These are phyloP conservation scores for Chalciporus sp. DNA, from an alignment of 1,284 basidiomycete species.

Conservation along the genomic window DNA sequence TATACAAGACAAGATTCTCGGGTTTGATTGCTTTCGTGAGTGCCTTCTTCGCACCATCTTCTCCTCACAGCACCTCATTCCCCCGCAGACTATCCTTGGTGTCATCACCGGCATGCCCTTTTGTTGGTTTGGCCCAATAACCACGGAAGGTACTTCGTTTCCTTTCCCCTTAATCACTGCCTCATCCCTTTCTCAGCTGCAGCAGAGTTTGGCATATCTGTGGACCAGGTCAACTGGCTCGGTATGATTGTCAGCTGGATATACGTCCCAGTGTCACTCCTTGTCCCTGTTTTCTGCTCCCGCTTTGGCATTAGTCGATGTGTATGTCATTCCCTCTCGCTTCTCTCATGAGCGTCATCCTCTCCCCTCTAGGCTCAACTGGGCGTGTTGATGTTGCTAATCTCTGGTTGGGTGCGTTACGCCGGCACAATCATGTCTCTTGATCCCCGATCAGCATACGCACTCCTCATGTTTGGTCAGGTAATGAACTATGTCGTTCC, in stretches of 20 bases:
- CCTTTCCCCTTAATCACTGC: too few relatives aligned
- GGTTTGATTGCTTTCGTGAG: slow-evolving; percentile 65
- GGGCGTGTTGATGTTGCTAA: slow-evolving; percentile 53
- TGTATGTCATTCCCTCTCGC: slow-evolving; percentile 25
- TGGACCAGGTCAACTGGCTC: slow-evolving; percentile 50
- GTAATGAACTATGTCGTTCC: slow-evolving; percentile 47
- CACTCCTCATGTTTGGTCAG: slow-evolving; percentile 70
- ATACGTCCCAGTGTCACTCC: slow-evolving; percentile 61
- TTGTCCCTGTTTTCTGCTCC: slow-evolving; percentile 56
- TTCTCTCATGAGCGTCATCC: too few relatives aligned
- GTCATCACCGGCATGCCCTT: slow-evolving; percentile 62
- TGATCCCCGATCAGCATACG: slow-evolving; percentile 54
- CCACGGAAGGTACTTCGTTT: slow-evolving; percentile 41
- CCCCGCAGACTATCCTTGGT: slow-evolving; percentile 57
- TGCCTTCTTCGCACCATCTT: not conserved
- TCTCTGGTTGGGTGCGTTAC: slow-evolving; percentile 76
- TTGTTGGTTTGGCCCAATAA: slow-evolving; percentile 79
- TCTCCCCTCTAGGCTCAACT: slow-evolving; percentile 43
- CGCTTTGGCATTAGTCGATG: slow-evolving; percentile 60
- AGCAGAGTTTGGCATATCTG: slow-evolving; percentile 59
- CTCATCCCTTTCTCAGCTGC: slow-evolving; percentile 38
- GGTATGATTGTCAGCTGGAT: slow-evolving; percentile 49
- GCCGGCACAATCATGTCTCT: slow-evolving; percentile 62
- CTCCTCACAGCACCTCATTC: not conserved
- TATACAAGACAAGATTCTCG: slow-evolving; percentile 68